These are phyloP conservation scores for Carex parvula DNA, from an alignment of 176 grass and related monocot genomes.

Conservation along the genomic window DNA sequence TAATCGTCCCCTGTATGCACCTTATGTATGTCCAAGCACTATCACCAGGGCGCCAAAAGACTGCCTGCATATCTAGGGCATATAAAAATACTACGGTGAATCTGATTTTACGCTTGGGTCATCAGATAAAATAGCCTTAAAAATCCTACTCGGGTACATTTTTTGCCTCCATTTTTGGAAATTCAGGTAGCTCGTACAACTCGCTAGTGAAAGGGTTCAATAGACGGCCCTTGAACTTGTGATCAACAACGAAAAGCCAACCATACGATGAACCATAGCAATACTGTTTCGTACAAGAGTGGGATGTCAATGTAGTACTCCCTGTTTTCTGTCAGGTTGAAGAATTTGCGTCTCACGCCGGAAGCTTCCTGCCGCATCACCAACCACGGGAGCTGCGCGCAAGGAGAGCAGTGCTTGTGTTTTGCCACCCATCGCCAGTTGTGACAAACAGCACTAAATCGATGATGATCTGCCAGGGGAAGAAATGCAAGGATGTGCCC, in stretches of 20 bases:
- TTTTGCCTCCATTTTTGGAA: not conserved
- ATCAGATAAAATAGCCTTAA: slow-evolving; percentile 9
- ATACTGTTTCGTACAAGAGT: not conserved
- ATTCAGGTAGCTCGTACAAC: not conserved
- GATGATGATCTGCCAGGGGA: not conserved
- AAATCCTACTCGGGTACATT: not conserved
- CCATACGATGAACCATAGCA: slow-evolving; percentile 13
- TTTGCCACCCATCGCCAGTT: slow-evolving; percentile 2
- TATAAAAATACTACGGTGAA: slow-evolving; percentile 6
- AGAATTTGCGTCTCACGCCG: slow-evolving; percentile 1
- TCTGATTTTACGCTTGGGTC: slow-evolving; percentile 9
- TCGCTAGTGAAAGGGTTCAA: slow-evolving; percentile 17
- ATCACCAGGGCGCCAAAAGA: slow-evolving; percentile 20
- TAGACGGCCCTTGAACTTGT: not conserved
- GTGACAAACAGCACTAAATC: slow-evolving; percentile 9
- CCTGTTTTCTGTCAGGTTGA: slow-evolving; percentile 19
- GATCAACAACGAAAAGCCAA: slow-evolving; percentile 20
- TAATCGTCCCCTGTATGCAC: not conserved
- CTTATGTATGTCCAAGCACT: not conserved
- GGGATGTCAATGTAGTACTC: slow-evolving; percentile 19
- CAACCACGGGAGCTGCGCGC: slow-evolving; percentile 6
- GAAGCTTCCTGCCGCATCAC: not conserved
- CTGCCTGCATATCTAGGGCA: not conserved
- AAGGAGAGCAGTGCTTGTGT: not conserved
- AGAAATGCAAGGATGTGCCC: not conserved